Base-by-base conservation (phyloP, 352 stramenopile species). In the Lagenidium giganteum region DNA sequence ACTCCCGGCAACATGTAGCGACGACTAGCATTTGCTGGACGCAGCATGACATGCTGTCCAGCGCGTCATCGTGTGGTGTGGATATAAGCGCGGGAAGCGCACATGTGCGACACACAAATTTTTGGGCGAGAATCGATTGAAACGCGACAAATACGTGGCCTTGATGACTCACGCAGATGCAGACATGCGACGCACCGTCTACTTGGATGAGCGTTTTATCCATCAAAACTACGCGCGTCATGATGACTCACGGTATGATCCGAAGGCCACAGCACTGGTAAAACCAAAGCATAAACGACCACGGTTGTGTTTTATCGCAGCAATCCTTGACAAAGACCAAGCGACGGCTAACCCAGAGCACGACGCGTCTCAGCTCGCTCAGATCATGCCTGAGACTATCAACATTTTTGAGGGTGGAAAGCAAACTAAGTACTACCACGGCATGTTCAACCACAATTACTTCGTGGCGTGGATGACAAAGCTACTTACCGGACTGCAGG, bases 121-220 rank as follows among this genome's bases (percentile, higher is more conserved):
- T 2, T 22, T 1, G 20, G 9, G 27, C 11, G 12, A 12, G 8
- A 3, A 47, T 4, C 17, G 27, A 12, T 6, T 29, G 5, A 23
- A 26, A 4, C 28, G 40, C 3, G 40, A 47, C 22, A 21, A 38
- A 3, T 47, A 47, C 14, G 29, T 47, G n/a, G 17, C 38, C 8
- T 28, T 26, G 24, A 36, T 47, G 27, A 26, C 27, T 5, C n/a
- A n/a, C n/a, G 40, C 30, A 14, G 40, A 38, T 38, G 23, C 40
- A 7, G 18, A 4, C 7, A 33, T 31, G 13, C 47, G 33, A 26
- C 41, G 46, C 1, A 37, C 51, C 16, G 59, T 64, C 1, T 61
- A 64, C 30, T 42, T 64, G 26, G 54, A 64, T 36, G 54, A 61
- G 28, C 54, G 43, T 22, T 61, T 61, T 27, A 61, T 64, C 20